Base-by-base conservation (phyloP, 2,329 filamentous ascomycete genomes). In the Microsporum audouinii region DNA sequence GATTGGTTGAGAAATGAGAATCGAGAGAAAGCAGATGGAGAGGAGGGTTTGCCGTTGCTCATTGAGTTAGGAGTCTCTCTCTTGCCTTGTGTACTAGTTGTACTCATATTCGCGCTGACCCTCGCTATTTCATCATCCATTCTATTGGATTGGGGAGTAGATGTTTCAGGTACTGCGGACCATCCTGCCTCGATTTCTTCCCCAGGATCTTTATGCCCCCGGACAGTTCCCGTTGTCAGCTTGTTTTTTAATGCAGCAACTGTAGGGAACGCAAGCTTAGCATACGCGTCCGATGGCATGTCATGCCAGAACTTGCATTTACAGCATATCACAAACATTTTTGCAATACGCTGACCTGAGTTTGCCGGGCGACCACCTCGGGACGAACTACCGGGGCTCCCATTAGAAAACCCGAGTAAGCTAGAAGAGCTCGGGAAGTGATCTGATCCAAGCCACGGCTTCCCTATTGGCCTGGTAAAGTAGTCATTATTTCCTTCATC, bases 271-370 rank as follows among this genome's bases (percentile, higher is more conserved):
- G 70, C 67, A 38, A 76, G 67, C 58, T 67, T 73, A 51, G 72
- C 68, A 63, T 75, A 76, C 23, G 73, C 65, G 36, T 73, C 70
- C 10, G 73, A 71, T 1, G 75, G 75, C 63, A 75, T 69, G 58
- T 77, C 74, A 62, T 77, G 75, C 75, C 75, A 77, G 63, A 71
- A 73, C 53, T 71, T 72, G 68, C 75, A 77, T 59, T 70, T 68
- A 62, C 75, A 77, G 63, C 75, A 77, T 45, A 77, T 74, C 17
- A 76, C 73, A 60, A 77, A 77, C 10, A 74, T 61, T 60, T 77
- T 77, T 29, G 68, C 67, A 47, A 76, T 63, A 41, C 60, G 58
- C 49, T 64, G 63, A 5, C 59, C n/a, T 7, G 57, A 47, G 23
- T 27, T 59, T 4, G 38, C 27, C 8, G 57, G 39, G 17, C 55